A percentile compares a stretch with the other conserved stretches of the same genome.
These are phyloP conservation scores for Staphylotrichum longicolle DNA, from an alignment of 495 filamentous ascomycete genomes.

Conservation along the genomic window DNA sequence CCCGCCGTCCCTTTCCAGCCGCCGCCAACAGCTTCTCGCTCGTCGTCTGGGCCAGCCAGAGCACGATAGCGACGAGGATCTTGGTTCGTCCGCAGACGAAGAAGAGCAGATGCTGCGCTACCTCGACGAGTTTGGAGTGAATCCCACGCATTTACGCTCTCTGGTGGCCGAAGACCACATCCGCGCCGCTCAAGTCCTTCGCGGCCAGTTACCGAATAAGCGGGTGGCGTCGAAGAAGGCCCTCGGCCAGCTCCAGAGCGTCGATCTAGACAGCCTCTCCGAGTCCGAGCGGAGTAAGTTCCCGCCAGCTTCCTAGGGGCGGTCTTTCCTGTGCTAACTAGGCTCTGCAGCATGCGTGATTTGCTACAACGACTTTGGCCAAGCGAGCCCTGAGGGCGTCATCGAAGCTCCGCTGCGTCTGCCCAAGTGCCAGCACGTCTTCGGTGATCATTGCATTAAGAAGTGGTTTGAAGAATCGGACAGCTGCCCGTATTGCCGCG, in stretches of 20 bases:
- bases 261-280: constrained; percentile 42
- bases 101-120: constrained; percentile 28
- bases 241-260: constrained; percentile 44
- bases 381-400: constrained; percentile 50
- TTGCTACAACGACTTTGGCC: constrained; percentile 57
- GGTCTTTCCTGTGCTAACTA: background rate
- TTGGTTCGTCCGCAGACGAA: constrained; percentile 22
- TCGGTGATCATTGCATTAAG: constrained; percentile 59
- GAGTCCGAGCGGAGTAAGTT: constrained; percentile 49
- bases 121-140: constrained; percentile 21
- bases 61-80: constrained; percentile 32
- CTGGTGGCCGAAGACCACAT: constrained; percentile 31
- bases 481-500: constrained; percentile 58
- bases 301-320: background rate
- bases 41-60: constrained; percentile 20
- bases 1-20: background rate
- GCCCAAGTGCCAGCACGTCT: constrained; percentile 58
- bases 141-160: constrained; percentile 13
- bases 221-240: constrained; percentile 48
- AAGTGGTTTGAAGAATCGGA: constrained; percentile 60
- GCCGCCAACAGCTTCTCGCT: constrained; percentile 2
- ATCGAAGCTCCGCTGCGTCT: constrained; percentile 51
- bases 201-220: constrained; percentile 41
- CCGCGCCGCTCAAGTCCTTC: constrained; percentile 38
- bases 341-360: constrained; percentile 49